A percentile compares a stretch with the other conserved stretches of the same genome.
phyloP scores from a whole-genome alignment of 805 yeast genomes.

The Metschnikowia hibisci region DNA sequence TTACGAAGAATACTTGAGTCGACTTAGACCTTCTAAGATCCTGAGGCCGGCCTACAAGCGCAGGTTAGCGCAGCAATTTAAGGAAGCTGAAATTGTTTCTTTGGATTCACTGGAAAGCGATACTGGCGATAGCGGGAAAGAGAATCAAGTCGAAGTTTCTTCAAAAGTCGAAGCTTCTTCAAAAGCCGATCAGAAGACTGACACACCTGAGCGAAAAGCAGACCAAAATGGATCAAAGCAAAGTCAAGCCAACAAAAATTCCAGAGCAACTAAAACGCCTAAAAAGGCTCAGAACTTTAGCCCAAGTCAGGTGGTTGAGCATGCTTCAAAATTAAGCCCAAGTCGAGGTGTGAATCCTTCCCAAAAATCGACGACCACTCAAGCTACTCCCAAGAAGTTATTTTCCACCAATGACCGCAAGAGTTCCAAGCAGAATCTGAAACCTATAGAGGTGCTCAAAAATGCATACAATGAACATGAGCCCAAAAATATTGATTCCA shows the following conservation, averaged over 20 bases:
- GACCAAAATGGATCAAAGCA: neutral
- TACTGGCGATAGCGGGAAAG: neutral
- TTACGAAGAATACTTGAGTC: no score
- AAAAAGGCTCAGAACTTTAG: neutral
- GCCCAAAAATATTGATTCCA: no score
- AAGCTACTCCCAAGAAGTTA: neutral
- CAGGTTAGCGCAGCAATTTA: conserved; percentile 10
- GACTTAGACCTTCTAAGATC: neutral
- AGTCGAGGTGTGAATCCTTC: no score
- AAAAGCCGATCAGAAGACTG: neutral
- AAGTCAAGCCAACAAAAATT: no score
- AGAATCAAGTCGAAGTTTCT: neutral
- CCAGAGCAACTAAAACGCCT: no score
- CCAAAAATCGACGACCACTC: neutral
- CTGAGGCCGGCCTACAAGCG: conserved; percentile 8
- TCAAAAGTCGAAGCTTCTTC: neutral
- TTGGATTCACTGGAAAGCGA: conserved; percentile 4
- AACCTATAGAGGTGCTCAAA: no score
- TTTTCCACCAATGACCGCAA: neutral
- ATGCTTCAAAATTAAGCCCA: no score
- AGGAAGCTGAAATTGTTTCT: conserved; percentile 9
- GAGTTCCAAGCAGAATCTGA: no score
- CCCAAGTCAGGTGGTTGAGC: no score
- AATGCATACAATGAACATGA: no score
- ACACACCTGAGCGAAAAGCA: neutral